phyloP scores from a whole-genome alignment of 352 stramenopile genomes.

The Pythium dissimile region DNA sequence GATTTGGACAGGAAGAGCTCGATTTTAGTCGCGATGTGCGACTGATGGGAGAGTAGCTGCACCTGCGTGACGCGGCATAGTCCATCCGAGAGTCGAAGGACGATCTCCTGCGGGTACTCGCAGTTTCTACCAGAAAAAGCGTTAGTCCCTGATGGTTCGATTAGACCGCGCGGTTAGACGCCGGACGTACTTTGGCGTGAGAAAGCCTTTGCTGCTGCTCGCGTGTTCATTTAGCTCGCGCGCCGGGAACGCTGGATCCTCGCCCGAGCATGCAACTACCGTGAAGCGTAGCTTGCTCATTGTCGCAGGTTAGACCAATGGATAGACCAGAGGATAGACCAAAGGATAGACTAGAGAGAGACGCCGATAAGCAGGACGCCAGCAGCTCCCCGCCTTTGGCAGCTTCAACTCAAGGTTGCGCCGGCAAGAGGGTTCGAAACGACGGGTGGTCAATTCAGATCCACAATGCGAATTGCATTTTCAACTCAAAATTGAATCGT shows the following conservation, averaged over 20 bases:
- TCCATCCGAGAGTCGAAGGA: constrained; percentile 75
- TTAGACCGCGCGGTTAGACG: neutral
- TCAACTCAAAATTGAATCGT: constrained; percentile 12
- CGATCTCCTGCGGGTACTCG: constrained; percentile 92
- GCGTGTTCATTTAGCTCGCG: constrained; percentile 82
- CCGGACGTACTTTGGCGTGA: constrained; percentile 66
- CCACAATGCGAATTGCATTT: neutral
- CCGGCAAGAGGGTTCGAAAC: constrained; percentile 4
- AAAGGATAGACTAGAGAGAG: too few relatives aligned
- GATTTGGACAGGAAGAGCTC: constrained; percentile 86
- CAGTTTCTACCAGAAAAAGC: constrained; percentile 60
- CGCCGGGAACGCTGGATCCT: constrained; percentile 84
- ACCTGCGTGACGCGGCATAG: constrained; percentile 74
- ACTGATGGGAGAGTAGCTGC: constrained; percentile 91
- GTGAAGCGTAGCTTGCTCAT: constrained; percentile 87
- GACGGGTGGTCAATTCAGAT: constrained; percentile 16
- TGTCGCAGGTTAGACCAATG: too few relatives aligned
- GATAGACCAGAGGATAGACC: neutral
- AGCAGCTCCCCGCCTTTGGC: too few relatives aligned
- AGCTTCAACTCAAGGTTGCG: constrained; percentile 5
- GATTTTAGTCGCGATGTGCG: constrained; percentile 91
- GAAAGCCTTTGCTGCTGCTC: constrained; percentile 52
- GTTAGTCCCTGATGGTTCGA: neutral
- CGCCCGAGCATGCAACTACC: constrained; percentile 82
- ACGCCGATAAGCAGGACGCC: too few relatives aligned